These are phyloP conservation scores for Aspergillus flavus DNA, from an alignment of 2,329 filamentous ascomycete genomes.

Conservation along the genomic window DNA sequence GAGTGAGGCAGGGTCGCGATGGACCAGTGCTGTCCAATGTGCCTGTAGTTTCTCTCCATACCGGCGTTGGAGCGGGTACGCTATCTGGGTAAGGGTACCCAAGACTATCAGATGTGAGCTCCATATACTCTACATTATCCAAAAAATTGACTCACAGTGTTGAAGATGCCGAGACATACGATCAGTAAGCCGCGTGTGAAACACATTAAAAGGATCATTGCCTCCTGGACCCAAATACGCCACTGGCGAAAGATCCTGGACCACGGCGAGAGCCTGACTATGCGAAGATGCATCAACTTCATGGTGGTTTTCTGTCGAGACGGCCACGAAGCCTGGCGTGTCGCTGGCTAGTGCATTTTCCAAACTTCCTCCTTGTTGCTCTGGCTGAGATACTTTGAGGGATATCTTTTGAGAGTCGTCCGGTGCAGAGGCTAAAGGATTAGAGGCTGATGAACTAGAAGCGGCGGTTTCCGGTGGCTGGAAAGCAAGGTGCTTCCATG, in stretches of 20 bases:
- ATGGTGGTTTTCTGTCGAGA: constrained; percentile 18
- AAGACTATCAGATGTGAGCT: constrained; percentile 32
- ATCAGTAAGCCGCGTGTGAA: constrained; percentile 39
- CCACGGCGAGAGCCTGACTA: constrained; percentile 9
- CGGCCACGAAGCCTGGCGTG: constrained; percentile 7
- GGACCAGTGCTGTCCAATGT: constrained; percentile 41
- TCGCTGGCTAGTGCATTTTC: constrained; percentile 18
- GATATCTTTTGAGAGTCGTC: constrained; percentile 3
- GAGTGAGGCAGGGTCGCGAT: constrained; percentile 38
- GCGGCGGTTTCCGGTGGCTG: constrained; percentile 32
- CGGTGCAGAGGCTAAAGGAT: constrained; percentile 6
- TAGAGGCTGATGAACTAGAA: constrained; percentile 15
- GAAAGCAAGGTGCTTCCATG: constrained; percentile 41
- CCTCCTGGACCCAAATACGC: constrained; percentile 35
- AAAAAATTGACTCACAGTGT: constrained; percentile 32
- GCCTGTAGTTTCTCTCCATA: constrained; percentile 37
- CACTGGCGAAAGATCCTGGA: constrained; percentile 24
- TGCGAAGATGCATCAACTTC: constrained; percentile 17
- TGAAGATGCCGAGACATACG: constrained; percentile 42
- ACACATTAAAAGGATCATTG: constrained; percentile 39
- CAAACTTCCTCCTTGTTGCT: constrained; percentile 11
- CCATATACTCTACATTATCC: background rate
- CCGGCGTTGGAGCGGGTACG: constrained; percentile 39
- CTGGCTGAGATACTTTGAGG: constrained; percentile 6
- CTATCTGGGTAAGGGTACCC: constrained; percentile 38